Evolutionary conservation across 352 stramenopile genomes (phyloP), one percentile per base, ranked within the genome.

Genomic region (Globisporangium barbulae): DNA sequence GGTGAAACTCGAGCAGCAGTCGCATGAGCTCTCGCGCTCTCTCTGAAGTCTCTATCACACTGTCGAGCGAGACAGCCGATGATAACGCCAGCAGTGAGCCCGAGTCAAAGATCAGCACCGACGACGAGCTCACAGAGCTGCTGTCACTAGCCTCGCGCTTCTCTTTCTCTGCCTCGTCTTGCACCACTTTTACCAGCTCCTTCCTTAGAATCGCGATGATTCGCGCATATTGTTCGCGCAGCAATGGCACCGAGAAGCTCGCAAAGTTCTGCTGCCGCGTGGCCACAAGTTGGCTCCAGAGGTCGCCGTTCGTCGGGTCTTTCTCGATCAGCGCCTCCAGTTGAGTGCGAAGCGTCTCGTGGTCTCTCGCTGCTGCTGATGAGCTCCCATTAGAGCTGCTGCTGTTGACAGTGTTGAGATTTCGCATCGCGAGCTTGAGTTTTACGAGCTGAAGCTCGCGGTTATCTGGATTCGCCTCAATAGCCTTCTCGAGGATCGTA

Each of bases 211-310:
- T 69, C 21, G 73, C 63, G 19, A 92, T 50, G 33, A 90, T 73
- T 9, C 87, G 78, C 22, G 85, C 87, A 57, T 85, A 94, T 25
- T 90, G 48, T 33, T 96, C 78, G 10, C 85, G 85, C 21, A 91
- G 53, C 49, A 76, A 70, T 7, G 85, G 70, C 64, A 94, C 75
- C 1, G 80, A 89, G 59, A 96, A 96, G 33, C 56, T 75, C 25
- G 78, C 70, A 69, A 94, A 96, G 17, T 85, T 79, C 59, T 92
- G 77, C 30, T 85, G 78, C 1, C 61, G 68, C 53, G 45, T 70
- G 44, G 75, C 57, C 12, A 96, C 42, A 39, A 91, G 55, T 28
- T 80, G 80, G 21, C 75, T 25, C 87, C 87, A 96, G 30, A 93
- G 56, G 7, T 76, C 63, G 1, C 55, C 62, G 65, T 83, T 89